Evolutionary conservation across 495 filamentous ascomycete genomes (phyloP).

Genomic region (Evernia prunastri): DNA sequence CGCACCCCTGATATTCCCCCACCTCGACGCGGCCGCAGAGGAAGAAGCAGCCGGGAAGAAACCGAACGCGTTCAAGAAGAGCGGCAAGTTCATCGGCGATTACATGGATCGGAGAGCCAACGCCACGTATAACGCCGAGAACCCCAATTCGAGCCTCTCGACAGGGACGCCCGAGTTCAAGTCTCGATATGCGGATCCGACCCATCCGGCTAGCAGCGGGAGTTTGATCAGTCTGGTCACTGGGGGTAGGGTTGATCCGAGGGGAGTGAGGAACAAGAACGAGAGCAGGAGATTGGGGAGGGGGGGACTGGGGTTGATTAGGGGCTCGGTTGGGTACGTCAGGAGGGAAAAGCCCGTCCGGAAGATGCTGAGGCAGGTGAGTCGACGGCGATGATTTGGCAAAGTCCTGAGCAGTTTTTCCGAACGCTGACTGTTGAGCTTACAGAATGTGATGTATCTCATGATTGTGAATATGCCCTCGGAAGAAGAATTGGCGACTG

Average conservation of each 20-base stretch:
- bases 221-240: constrained; percentile 35
- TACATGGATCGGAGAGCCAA: constrained; percentile 49
- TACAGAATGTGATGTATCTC: constrained; percentile 13
- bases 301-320: background rate
- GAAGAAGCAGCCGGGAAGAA: constrained; percentile 31
- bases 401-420: background rate
- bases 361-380: constrained; percentile 15
- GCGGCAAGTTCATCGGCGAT: constrained; percentile 41
- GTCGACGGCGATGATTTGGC: background rate
- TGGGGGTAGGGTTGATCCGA: constrained; percentile 28
- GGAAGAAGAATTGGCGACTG: constrained; percentile 13
- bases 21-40: constrained; percentile 39
- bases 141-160: constrained; percentile 10
- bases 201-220: constrained; percentile 40
- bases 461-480: constrained; percentile 18
- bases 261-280: background rate
- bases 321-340: constrained; percentile 5
- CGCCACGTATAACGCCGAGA: constrained; percentile 34
- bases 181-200: constrained; percentile 44
- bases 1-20: constrained; percentile 51
- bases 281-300: background rate
- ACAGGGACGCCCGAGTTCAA: constrained; percentile 27
- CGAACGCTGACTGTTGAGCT: background rate
- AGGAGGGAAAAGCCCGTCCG: constrained; percentile 9
- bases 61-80: constrained; percentile 34